phyloP scores from a whole-genome alignment of 257 asterid genomes.

The Solanum chmielewskii region DNA sequence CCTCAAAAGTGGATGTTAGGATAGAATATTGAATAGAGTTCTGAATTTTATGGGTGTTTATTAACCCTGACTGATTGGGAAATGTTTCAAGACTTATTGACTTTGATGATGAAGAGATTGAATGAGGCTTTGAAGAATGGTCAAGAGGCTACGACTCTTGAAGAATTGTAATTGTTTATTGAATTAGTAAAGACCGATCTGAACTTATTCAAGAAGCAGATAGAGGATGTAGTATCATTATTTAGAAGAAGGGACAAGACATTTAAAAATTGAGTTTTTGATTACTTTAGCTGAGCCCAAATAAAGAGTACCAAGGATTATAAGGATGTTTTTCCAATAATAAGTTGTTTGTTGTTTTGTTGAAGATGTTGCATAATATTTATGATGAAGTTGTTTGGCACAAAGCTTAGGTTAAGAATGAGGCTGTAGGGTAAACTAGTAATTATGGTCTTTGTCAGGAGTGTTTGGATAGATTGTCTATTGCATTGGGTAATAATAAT shows the following conservation, averaged over 20 bases:
- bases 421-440: conserved; percentile 82
- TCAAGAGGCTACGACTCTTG: not conserved
- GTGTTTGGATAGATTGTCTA: not conserved
- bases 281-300: conserved; percentile 78
- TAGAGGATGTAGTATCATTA: conserved; percentile 46
- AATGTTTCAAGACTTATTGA: not conserved
- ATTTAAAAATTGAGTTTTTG: conserved; percentile 77
- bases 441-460: conserved; percentile 51
- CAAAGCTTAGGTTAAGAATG: conserved; percentile 60
- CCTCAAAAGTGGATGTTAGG: not conserved
- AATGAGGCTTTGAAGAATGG: not conserved
- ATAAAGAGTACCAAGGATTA: conserved; percentile 93
- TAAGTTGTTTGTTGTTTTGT: conserved; percentile 52
- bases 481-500: conserved; percentile 68
- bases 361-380: conserved; percentile 76
- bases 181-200: conserved; percentile 19
- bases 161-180: not conserved
- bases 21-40: not conserved
- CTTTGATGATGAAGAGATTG: not conserved
- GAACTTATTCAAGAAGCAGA: conserved; percentile 92
- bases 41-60: not conserved
- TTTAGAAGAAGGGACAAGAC: conserved; percentile 77
- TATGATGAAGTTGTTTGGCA: conserved; percentile 91
- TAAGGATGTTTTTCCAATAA: conserved; percentile 84
- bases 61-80: not conserved